These are phyloP conservation scores for Aeschynomene evenia DNA, from an alignment of 306 rosid genomes.

Conservation along the genomic window DNA sequence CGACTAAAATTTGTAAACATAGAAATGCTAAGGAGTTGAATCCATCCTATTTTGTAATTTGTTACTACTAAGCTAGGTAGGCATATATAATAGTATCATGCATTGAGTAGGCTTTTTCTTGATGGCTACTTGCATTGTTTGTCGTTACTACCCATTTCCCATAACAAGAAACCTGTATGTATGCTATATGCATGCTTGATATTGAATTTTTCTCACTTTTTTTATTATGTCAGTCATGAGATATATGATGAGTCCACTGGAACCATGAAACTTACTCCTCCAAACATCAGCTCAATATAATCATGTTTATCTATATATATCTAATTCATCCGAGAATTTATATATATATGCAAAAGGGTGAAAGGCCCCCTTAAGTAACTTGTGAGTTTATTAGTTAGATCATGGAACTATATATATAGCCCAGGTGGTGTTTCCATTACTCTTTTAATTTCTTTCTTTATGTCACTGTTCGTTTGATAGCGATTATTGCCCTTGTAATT, in stretches of 20 bases:
- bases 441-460: too few species aligned
- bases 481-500: too few species aligned
- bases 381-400: too few species aligned
- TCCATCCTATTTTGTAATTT: background rate
- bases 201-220: too few species aligned
- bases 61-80: background rate
- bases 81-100: background rate
- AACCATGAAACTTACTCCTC: background rate
- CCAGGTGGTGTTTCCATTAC: too few species aligned
- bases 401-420: too few species aligned
- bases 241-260: background rate
- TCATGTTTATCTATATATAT: too few species aligned
- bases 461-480: background rate
- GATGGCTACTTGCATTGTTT: constrained; percentile 8
- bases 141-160: constrained; percentile 15
- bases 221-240: constrained; percentile 12
- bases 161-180: background rate
- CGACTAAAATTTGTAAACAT: too few species aligned
- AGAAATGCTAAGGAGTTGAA: too few species aligned
- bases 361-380: too few species aligned
- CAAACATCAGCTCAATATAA: background rate
- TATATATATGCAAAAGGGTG: background rate
- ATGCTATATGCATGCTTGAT: background rate
- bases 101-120: background rate
- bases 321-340: constrained; percentile 5